Conservation (phyloP, 2,329 filamentous ascomycete species). For the Trichoderma afroharzianum region DNA sequence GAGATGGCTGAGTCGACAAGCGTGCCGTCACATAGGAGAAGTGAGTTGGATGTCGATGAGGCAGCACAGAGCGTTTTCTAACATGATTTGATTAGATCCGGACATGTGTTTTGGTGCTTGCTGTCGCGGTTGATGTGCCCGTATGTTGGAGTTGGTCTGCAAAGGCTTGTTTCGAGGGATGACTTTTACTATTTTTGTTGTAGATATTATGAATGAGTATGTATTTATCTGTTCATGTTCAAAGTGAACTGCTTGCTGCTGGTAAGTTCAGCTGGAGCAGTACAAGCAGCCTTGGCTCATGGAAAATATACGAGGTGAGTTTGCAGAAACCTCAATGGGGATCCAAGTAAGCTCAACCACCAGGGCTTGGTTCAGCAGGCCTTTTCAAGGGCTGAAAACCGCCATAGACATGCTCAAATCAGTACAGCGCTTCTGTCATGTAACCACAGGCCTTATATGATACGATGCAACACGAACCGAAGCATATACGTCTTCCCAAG, state of each 20-base stretch:
- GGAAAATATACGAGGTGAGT: neutral
- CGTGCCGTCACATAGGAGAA: neutral
- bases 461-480: neutral
- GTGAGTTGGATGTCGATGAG: neutral
- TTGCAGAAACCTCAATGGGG: neutral
- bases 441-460: neutral
- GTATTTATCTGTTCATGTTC: neutral
- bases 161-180: neutral
- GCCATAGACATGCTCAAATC: neutral
- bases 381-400: neutral
- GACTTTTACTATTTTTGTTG: neutral
- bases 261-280: neutral
- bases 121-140: neutral
- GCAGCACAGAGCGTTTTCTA: neutral
- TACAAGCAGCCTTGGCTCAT: neutral
- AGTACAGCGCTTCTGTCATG: neutral
- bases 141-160: neutral
- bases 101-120: slow-evolving; percentile 9
- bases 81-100: neutral
- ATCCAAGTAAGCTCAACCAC: neutral
- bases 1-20: neutral
- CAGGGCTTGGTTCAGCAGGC: neutral
- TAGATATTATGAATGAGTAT: neutral
- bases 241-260: no score
- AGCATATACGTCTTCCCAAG: neutral